Percentiles rank a stretch among this genome's conserved stretches.
These are phyloP conservation scores for Collybia nuda DNA, from an alignment of 768 basidiomycete species.

Conservation along the genomic window DNA sequence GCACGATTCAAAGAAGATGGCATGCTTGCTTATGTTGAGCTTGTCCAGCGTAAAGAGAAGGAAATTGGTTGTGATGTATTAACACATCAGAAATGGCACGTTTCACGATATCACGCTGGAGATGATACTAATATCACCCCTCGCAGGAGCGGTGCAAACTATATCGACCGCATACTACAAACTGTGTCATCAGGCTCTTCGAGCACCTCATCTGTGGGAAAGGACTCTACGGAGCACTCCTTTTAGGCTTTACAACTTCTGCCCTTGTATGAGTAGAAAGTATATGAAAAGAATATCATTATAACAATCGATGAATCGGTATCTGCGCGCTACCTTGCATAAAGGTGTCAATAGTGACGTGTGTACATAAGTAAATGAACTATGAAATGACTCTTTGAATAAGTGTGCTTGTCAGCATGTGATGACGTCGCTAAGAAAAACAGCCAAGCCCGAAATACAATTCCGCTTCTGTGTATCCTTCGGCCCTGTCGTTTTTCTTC, in stretches of 20 bases:
- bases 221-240: conserved; percentile 84
- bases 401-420: too few species aligned
- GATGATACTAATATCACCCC: not conserved
- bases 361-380: too few species aligned
- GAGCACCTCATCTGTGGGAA: conserved; percentile 79
- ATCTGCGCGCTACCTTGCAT: too few species aligned
- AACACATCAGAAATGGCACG: conserved; percentile 92
- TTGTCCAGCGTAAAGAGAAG: conserved; percentile 86
- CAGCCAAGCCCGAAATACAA: too few species aligned
- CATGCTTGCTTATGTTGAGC: conserved; percentile 90
- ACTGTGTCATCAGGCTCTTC: conserved; percentile 88
- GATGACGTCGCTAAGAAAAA: too few species aligned
- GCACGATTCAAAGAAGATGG: conserved; percentile 81
- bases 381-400: too few species aligned
- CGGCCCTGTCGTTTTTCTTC: not conserved
- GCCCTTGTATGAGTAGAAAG: too few species aligned
- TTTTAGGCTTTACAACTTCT: not conserved
- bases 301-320: too few species aligned
- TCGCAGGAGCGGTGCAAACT: conserved; percentile 84
- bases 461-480: not conserved
- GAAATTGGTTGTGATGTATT: conserved; percentile 87
- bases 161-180: conserved; percentile 83
- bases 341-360: too few species aligned
- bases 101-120: conserved; percentile 6
- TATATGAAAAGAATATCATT: too few species aligned